Conservation (phyloP, 805 yeast species). For the Myxozyma mucilagina region DNA sequence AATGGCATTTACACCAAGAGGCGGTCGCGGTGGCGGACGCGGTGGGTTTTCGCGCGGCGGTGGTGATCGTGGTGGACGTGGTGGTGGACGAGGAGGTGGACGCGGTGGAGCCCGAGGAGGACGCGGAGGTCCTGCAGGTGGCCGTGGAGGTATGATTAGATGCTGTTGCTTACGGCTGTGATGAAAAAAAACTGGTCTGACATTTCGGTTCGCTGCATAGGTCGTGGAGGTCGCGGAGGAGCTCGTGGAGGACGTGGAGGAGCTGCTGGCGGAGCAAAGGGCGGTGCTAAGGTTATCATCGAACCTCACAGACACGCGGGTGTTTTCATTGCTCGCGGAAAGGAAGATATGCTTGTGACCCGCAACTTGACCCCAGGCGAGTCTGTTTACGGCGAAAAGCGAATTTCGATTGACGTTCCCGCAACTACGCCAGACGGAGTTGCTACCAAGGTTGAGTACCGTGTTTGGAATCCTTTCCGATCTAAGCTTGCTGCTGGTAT, state of each 20-base stretch:
- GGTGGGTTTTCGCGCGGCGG: constrained; percentile 54
- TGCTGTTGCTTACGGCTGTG: neutral
- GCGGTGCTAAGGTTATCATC: constrained; percentile 89
- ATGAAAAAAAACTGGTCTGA: neutral
- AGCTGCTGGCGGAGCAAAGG: constrained; percentile 60
- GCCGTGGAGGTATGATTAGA: neutral
- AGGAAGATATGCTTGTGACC: constrained; percentile 96
- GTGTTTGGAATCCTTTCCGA: constrained; percentile 99
- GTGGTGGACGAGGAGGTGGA: constrained; percentile 46
- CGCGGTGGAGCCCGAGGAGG: constrained; percentile 42
- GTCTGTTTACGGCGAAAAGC: constrained; percentile 97
- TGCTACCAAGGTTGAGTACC: constrained; percentile 92
- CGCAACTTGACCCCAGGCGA: constrained; percentile 98
- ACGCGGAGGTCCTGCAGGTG: constrained; percentile 33
- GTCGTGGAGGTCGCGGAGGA: constrained; percentile 45
- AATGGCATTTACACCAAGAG: constrained; percentile 73
- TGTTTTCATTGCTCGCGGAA: constrained; percentile 99
- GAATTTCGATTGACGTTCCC: constrained; percentile 91
- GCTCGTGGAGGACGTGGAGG: constrained; percentile 55
- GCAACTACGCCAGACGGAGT: constrained; percentile 64
- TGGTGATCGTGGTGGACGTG: constrained; percentile 45
- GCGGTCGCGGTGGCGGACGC: constrained; percentile 55
- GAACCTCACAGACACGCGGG: constrained; percentile 97
- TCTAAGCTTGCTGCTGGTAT: constrained; percentile 99
- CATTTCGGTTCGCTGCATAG: neutral